Evolutionary conservation across 2,329 filamentous ascomycete species (phyloP).

Genomic region (Exophiala aquamarina): DNA sequence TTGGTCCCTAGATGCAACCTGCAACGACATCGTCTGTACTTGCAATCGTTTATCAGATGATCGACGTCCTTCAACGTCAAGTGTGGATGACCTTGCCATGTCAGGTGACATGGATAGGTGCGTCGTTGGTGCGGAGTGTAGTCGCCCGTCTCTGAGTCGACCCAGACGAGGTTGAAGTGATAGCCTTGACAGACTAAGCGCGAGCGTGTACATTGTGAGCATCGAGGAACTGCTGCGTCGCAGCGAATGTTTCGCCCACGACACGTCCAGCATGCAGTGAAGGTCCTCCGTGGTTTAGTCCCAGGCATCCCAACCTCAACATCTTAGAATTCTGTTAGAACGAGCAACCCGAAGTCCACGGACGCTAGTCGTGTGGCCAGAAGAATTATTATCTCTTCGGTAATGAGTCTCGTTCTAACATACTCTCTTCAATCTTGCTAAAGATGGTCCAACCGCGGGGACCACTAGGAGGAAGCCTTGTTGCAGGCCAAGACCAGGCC

Average conservation of each 20-base stretch:
- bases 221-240: slow-evolving; percentile 6
- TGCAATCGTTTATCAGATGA: slow-evolving; percentile 8
- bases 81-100: slow-evolving; percentile 9
- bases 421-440: too few species aligned
- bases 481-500: too few species aligned
- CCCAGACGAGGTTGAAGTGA: slow-evolving; percentile 13
- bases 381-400: too few species aligned
- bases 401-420: too few species aligned
- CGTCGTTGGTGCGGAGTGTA: slow-evolving; percentile 9
- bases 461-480: too few species aligned
- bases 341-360: too few species aligned
- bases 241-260: slow-evolving; percentile 14
- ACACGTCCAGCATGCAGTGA: slow-evolving; percentile 17
- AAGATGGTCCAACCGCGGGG: too few species aligned
- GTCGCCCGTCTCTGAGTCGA: slow-evolving; percentile 8
- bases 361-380: too few species aligned
- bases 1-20: slow-evolving; percentile 1
- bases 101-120: slow-evolving; percentile 13
- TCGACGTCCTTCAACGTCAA: slow-evolving; percentile 8
- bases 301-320: slow-evolving; percentile 5
- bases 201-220: slow-evolving; percentile 9
- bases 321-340: too few species aligned
- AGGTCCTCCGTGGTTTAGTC: slow-evolving; percentile 8
- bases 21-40: slow-evolving; percentile 9
- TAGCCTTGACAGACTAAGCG: slow-evolving; percentile 14